Conservation (phyloP, 163 green algal genomes). For the Prototheca wickerhamii region DNA sequence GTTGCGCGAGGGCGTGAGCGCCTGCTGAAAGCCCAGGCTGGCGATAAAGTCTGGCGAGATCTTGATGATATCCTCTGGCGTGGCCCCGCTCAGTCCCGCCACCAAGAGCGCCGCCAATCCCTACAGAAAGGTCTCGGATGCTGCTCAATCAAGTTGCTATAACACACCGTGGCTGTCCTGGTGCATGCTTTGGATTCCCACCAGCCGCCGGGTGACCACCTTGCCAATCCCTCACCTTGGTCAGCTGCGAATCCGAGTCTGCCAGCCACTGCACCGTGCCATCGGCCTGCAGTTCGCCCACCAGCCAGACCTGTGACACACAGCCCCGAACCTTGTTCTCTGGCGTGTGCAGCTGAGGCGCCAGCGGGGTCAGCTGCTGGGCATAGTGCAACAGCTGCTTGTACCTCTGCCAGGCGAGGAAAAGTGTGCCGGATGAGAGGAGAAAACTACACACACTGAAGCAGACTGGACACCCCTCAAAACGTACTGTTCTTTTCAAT, state of each 20-base stretch:
- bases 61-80: conserved; percentile 48
- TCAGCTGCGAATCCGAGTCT: conserved; percentile 94
- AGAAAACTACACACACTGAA: neutral
- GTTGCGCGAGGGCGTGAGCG: conserved; percentile 89
- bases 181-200: too few relatives aligned
- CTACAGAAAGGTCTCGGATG: too few relatives aligned
- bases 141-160: too few relatives aligned
- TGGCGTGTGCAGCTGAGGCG: conserved; percentile 56
- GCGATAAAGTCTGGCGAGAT: conserved; percentile 80
- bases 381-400: conserved; percentile 97
- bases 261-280: conserved; percentile 78
- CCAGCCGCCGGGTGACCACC: too few relatives aligned
- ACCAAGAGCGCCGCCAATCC: conserved; percentile 93
- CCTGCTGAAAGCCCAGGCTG: conserved; percentile 86
- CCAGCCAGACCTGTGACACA: conserved; percentile 93
- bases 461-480: too few relatives aligned
- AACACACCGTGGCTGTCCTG: too few relatives aligned
- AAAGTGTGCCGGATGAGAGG: too few relatives aligned
- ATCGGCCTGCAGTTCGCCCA: conserved; percentile 55
- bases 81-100: conserved; percentile 69
- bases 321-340: conserved; percentile 97
- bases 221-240: conserved; percentile 82
- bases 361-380: conserved; percentile 76
- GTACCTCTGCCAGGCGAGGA: conserved; percentile 48
- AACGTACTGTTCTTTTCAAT: too few relatives aligned